A percentile compares a stretch with the other conserved stretches of the same genome.
Evolutionary conservation across 1,284 basidiomycete genomes (phyloP).

Genomic region (Boletus sp.): DNA sequence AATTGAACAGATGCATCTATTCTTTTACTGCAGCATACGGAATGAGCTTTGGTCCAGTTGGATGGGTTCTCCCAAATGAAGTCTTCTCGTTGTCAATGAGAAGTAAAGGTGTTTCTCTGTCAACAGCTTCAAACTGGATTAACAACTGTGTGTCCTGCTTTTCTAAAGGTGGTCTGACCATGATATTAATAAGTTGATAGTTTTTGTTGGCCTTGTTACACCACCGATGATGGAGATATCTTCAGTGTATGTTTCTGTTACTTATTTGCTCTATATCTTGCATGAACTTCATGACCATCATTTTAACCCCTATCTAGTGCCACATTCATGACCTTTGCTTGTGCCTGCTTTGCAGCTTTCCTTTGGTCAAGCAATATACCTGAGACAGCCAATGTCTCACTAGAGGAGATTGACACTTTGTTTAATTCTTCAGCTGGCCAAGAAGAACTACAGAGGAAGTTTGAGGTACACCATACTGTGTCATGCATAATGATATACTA

Average conservation of each 20-base stretch:
- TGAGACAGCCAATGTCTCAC: constrained; percentile 70
- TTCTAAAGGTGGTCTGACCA: neutral
- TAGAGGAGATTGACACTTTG: constrained; percentile 73
- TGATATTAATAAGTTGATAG: constrained; percentile 36
- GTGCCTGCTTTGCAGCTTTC: constrained; percentile 60
- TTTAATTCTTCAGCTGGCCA: constrained; percentile 56
- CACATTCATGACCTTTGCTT: constrained; percentile 66
- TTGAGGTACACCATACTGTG: constrained; percentile 15
- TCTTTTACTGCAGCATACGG: constrained; percentile 81
- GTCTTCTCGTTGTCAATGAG: constrained; percentile 86
- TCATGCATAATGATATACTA: neutral
- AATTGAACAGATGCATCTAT: constrained; percentile 56
- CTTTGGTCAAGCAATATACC: constrained; percentile 72
- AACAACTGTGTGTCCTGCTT: constrained; percentile 60
- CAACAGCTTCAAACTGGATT: constrained; percentile 82
- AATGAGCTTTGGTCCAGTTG: constrained; percentile 78
- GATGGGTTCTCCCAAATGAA: constrained; percentile 80
- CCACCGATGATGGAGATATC: constrained; percentile 67
- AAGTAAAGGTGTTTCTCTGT: constrained; percentile 77
- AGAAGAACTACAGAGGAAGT: constrained; percentile 41
- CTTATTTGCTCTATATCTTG: neutral
- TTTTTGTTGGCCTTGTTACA: constrained; percentile 76
- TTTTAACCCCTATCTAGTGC: constrained; percentile 36
- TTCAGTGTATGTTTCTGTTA: constrained; percentile 40
- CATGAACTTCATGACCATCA: neutral